Evolutionary conservation across 108 stramenopile genomes (phyloP).

Genomic region (Mayamaea pseudoterrestris): DNA sequence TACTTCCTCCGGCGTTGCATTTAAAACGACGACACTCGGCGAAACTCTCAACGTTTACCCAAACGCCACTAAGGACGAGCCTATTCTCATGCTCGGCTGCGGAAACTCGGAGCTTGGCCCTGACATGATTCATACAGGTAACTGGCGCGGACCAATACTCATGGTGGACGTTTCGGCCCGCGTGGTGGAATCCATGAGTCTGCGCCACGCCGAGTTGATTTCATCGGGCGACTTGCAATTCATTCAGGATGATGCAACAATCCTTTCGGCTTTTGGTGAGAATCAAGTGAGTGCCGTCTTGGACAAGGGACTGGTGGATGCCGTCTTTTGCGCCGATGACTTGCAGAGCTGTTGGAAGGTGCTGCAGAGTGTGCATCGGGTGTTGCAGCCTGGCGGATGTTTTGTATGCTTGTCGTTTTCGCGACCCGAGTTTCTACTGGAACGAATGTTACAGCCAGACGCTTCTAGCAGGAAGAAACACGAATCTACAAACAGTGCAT

Average conservation of each 20-base stretch:
- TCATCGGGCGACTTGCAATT: constrained; percentile 25
- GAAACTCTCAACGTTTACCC: constrained; percentile 21
- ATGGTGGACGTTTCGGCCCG: constrained; percentile 57
- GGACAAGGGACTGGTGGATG: constrained; percentile 78
- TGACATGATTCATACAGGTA: constrained; percentile 37
- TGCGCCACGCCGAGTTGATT: constrained; percentile 19
- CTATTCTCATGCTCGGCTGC: constrained; percentile 65
- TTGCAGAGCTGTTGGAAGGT: constrained; percentile 29
- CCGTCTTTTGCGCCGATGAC: constrained; percentile 48
- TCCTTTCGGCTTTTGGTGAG: constrained; percentile 44
- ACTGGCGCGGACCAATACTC: constrained; percentile 30
- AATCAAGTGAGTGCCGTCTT: constrained; percentile 48
- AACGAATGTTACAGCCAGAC: constrained; percentile 3
- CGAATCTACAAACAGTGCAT: background rate
- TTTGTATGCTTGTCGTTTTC: constrained; percentile 56
- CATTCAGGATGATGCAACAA: constrained; percentile 56
- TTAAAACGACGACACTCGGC: constrained; percentile 25
- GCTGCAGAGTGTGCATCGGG: constrained; percentile 50
- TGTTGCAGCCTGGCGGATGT: constrained; percentile 42
- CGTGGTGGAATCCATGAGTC: constrained; percentile 41
- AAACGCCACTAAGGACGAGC: constrained; percentile 16
- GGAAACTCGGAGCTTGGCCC: constrained; percentile 68
- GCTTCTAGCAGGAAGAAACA: no score
- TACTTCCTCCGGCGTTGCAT: background rate
- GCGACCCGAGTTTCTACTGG: constrained; percentile 55